Conservation (phyloP, 345 rosid species). For the Noccaea caerulescens region DNA sequence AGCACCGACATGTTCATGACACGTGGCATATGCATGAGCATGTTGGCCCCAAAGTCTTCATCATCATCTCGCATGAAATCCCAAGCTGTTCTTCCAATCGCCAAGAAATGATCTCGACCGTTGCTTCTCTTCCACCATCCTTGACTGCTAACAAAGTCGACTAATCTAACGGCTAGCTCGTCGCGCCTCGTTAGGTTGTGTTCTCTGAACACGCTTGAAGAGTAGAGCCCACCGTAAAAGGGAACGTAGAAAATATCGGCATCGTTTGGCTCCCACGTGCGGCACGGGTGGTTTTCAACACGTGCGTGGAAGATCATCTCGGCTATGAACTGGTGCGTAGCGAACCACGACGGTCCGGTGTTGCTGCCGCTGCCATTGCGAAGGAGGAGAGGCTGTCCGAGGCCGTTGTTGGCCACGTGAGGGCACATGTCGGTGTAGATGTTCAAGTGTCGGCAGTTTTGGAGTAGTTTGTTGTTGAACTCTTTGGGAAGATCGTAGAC, state of each 20-base stretch:
- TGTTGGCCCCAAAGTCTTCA: slow-evolving; percentile 54
- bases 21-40: slow-evolving; percentile 56
- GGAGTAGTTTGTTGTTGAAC: slow-evolving; percentile 49
- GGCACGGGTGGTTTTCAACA: slow-evolving; percentile 54
- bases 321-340: slow-evolving; percentile 60
- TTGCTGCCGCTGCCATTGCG: background rate
- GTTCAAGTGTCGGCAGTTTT: slow-evolving; percentile 47
- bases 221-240: slow-evolving; percentile 58
- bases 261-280: slow-evolving; percentile 53
- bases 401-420: slow-evolving; percentile 49
- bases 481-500: slow-evolving; percentile 56
- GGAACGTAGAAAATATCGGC: slow-evolving; percentile 61
- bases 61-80: slow-evolving; percentile 48
- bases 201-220: slow-evolving; percentile 61
- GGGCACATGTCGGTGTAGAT: slow-evolving; percentile 65
- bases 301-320: slow-evolving; percentile 59
- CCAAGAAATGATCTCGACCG: slow-evolving; percentile 67
- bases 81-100: slow-evolving; percentile 60
- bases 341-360: slow-evolving; percentile 28
- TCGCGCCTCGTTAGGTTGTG: slow-evolving; percentile 52
- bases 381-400: slow-evolving; percentile 50
- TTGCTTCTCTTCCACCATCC: slow-evolving; percentile 55
- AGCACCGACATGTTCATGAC: slow-evolving; percentile 59
- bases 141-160: slow-evolving; percentile 35
- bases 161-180: slow-evolving; percentile 40